Base-by-base conservation (phyloP, 768 basidiomycete genomes). In the Suillus clintonianus region DNA sequence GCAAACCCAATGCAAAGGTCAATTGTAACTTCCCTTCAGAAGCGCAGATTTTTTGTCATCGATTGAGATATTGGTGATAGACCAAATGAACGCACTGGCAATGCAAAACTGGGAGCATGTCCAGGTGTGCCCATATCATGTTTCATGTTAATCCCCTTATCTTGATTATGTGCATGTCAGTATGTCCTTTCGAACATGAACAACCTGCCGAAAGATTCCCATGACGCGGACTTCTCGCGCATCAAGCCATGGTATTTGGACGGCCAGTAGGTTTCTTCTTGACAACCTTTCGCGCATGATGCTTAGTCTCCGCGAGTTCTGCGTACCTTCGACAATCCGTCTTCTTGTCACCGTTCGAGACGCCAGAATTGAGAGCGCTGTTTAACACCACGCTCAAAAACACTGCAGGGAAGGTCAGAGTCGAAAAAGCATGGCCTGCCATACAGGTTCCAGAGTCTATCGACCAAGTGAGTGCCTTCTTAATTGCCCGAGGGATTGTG, bases 91-190 rank as follows among this genome's bases (percentile, higher is more conserved):
- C 74, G 90, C 90, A 4, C 84, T 99, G 69, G 85, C 87, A 4
- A 99, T 99, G 97, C 97, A 99, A 79, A 99, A 99, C 70, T 99
- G 97, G 97, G 95, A 98, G 43, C 97, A 99, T 71, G 84, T 96
- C 22, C 93, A 97, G 83, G 96, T 94, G 72, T 41, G 81, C 70
- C 19, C 15, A 5, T 4, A 9, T 34, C 9, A 41, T 45, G 3
- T 32, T 36, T 39, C 45, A 14, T 13, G 5, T 53, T 4, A 34
- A 34, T 50, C 27, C 53, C 48, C 15, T 32, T 45, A 10, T 17
- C 34, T 43, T n/a, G 15, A 2, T 42, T 24, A 5, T 6, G 64
- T 34, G 39, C 27, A 39, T 32, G 39, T 32, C 60, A 97, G 95
- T 95, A 92, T 72, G 86, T 97, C 57, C 83, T 99, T 68, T 87